Percentiles rank a stretch among this genome's conserved stretches.
Evolutionary conservation across 108 stramenopile genomes (phyloP).

Genomic region (Craspedostauros australis): DNA sequence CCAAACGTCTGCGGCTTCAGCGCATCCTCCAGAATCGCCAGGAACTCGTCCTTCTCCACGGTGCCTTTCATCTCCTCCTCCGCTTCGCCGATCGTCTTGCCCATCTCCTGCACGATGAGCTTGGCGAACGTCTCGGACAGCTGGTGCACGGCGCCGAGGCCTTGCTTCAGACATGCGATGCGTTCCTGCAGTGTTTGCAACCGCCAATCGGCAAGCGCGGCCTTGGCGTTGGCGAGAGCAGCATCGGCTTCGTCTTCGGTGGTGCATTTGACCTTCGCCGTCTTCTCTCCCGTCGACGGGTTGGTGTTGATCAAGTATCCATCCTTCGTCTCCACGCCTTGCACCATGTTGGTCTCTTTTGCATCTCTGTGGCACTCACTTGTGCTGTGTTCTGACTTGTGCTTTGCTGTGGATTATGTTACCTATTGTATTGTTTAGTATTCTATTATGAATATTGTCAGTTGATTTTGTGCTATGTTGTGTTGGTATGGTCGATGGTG

Average conservation of each 20-base stretch:
- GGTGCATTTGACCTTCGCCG: constrained; percentile 47
- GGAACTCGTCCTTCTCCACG: constrained; percentile 41
- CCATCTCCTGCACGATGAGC: constrained; percentile 65
- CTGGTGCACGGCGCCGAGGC: constrained; percentile 25
- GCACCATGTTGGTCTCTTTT: constrained; percentile 37
- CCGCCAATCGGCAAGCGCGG: constrained; percentile 42
- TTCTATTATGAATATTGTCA: too few species aligned
- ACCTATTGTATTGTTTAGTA: too few species aligned
- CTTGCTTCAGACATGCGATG: constrained; percentile 40
- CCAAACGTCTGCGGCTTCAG: constrained; percentile 35
- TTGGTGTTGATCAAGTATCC: constrained; percentile 59
- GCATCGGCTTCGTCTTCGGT: constrained; percentile 41
- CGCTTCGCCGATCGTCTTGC: constrained; percentile 71
- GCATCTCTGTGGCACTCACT: too few species aligned
- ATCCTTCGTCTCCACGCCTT: constrained; percentile 61
- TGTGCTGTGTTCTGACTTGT: too few species aligned
- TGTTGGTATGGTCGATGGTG: too few species aligned
- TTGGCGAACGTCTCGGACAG: constrained; percentile 16
- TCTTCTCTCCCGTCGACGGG: constrained; percentile 67
- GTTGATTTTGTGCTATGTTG: too few species aligned
- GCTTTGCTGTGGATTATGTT: too few species aligned
- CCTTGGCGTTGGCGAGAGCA: constrained; percentile 32
- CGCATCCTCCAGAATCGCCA: constrained; percentile 53
- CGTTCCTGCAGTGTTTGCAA: constrained; percentile 36
- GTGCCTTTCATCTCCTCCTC: constrained; percentile 58